Conservation (phyloP, 176 grass and related monocot genomes). For the Oryza australiensis region DNA sequence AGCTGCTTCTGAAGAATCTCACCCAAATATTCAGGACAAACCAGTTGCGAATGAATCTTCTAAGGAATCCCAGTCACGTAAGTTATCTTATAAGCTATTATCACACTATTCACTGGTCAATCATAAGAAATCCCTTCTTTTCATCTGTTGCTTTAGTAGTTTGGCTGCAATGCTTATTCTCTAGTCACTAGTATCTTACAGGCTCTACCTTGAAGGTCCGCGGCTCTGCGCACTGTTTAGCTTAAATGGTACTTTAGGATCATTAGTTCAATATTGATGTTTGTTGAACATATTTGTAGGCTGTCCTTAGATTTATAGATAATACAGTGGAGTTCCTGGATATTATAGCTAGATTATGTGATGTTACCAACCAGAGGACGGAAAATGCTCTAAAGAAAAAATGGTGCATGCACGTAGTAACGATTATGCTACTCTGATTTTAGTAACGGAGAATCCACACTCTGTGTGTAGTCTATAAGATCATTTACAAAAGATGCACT, state of each 20-base stretch:
- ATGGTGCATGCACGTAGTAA: neutral
- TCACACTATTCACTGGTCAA: neutral
- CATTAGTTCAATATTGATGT: constrained; percentile 21
- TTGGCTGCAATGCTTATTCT: neutral
- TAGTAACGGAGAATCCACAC: constrained; percentile 5
- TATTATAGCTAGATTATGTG: constrained; percentile 8
- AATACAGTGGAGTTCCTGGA: constrained; percentile 18
- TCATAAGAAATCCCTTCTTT: constrained; percentile 36
- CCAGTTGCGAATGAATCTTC: constrained; percentile 28
- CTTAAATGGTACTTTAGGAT: constrained; percentile 3
- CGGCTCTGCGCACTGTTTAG: neutral
- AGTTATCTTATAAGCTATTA: constrained; percentile 19
- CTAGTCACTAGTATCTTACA: neutral
- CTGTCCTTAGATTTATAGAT: neutral
- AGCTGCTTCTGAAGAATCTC: constrained; percentile 48
- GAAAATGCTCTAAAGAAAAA: neutral
- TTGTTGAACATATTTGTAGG: constrained; percentile 9
- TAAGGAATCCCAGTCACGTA: constrained; percentile 17
- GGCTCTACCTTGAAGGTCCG: neutral
- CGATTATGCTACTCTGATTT: constrained; percentile 10
- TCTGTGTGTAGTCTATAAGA: neutral
- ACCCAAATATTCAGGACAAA: constrained; percentile 34
- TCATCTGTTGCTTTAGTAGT: constrained; percentile 3
- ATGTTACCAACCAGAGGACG: constrained; percentile 3
- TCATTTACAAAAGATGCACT: constrained; percentile 16